phyloP scores from a whole-genome alignment of 345 rosid species.

The Salix dunnii region DNA sequence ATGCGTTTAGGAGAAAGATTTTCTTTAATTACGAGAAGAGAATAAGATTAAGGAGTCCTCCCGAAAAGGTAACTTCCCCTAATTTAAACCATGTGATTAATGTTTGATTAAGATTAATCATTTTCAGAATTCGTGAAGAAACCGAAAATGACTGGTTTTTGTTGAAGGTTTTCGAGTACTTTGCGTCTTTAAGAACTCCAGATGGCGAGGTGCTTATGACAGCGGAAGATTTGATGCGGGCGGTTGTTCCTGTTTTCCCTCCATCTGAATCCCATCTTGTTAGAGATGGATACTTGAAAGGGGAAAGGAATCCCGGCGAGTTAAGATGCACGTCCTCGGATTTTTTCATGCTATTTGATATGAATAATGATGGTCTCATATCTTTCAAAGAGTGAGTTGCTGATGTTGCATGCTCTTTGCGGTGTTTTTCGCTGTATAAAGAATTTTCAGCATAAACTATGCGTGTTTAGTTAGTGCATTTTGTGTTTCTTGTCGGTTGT shows the following conservation, averaged over 20 bases:
- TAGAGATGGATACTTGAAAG: slow-evolving; percentile 83
- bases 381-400: slow-evolving; percentile 88
- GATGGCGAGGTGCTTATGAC: slow-evolving; percentile 75
- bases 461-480: too few relatives aligned
- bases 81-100: neutral
- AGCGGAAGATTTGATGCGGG: slow-evolving; percentile 91
- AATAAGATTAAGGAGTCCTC: slow-evolving; percentile 80
- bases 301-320: slow-evolving; percentile 88
- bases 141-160: too few relatives aligned
- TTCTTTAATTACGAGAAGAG: slow-evolving; percentile 97
- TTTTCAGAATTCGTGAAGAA: too few relatives aligned
- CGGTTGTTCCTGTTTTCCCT: slow-evolving; percentile 89
- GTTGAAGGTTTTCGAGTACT: slow-evolving; percentile 78
- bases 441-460: neutral
- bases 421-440: too few relatives aligned
- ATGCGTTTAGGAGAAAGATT: slow-evolving; percentile 71
- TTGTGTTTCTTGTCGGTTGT: neutral
- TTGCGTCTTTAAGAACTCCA: slow-evolving; percentile 54
- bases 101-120: too few relatives aligned
- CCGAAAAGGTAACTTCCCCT: slow-evolving; percentile 68
- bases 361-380: slow-evolving; percentile 69
- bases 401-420: neutral
- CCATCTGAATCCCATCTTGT: slow-evolving; percentile 81
- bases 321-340: slow-evolving; percentile 68
- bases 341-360: slow-evolving; percentile 89